Evolutionary conservation across 2,329 filamentous ascomycete species (phyloP).

Genomic region (Chaetomiaceae sp.): DNA sequence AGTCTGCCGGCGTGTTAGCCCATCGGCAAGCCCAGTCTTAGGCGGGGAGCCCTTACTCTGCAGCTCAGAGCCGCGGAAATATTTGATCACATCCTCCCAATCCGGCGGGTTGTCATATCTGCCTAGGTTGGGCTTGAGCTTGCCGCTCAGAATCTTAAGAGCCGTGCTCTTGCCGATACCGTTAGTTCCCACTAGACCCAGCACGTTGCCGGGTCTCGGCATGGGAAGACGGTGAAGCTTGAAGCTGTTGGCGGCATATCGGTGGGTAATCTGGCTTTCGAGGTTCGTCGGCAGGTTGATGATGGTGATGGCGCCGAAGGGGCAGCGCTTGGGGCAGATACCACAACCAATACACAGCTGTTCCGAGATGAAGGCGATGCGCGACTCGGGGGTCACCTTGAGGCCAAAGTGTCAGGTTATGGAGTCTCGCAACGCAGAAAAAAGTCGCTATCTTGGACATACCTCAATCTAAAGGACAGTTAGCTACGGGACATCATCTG

Average conservation of each 20-base stretch:
- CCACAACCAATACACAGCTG: conserved; percentile 95
- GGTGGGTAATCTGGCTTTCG: conserved; percentile 95
- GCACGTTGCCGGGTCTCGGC: conserved; percentile 89
- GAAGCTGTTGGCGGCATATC: conserved; percentile 99
- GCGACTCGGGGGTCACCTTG: conserved; percentile 82
- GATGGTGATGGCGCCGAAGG: conserved; percentile 97
- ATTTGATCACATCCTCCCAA: conserved; percentile 98
- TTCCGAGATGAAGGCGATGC: conserved; percentile 97
- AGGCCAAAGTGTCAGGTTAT: conserved; percentile 65
- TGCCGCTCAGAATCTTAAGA: conserved; percentile 95
- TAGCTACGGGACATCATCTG: conserved; percentile 48
- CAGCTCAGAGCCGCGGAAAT: conserved; percentile 95
- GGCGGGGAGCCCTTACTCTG: conserved; percentile 61
- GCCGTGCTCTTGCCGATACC: conserved; percentile 99
- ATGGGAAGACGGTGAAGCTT: conserved; percentile 96
- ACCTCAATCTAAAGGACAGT: conserved; percentile 25
- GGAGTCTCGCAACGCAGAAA: conserved; percentile 36
- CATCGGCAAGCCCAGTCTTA: neutral
- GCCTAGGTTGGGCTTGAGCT: conserved; percentile 96
- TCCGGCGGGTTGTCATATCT: conserved; percentile 94
- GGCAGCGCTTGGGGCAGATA: conserved; percentile 99
- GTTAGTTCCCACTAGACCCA: conserved; percentile 97
- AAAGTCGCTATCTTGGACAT: neutral
- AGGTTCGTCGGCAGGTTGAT: conserved; percentile 99
- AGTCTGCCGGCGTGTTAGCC: conserved; percentile 56